Evolutionary conservation across 306 rosid species (phyloP).

Genomic region (Abrus precatorius): DNA sequence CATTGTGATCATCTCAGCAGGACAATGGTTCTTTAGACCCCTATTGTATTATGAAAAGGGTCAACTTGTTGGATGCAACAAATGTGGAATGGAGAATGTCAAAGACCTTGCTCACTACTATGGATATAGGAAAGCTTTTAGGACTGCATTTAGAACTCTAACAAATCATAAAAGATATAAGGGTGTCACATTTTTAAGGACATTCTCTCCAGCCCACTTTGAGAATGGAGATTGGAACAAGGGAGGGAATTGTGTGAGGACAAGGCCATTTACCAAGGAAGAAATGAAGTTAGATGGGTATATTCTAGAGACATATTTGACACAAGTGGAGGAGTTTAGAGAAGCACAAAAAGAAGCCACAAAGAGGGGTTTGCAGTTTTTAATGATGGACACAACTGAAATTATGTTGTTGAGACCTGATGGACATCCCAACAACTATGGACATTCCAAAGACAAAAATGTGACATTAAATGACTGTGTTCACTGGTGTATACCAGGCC

Average conservation of each 20-base stretch:
- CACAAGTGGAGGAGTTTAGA: constrained; percentile 69
- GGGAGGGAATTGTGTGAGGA: constrained; percentile 87
- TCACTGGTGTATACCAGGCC: constrained; percentile 98
- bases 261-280: constrained; percentile 64
- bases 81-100: constrained; percentile 59
- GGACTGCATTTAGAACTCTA: constrained; percentile 66
- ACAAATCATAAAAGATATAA: constrained; percentile 54
- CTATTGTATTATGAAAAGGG: constrained; percentile 63
- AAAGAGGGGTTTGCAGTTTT: constrained; percentile 63
- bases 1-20: constrained; percentile 81
- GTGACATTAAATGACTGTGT: constrained; percentile 77
- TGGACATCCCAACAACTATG: constrained; percentile 85
- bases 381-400: constrained; percentile 72
- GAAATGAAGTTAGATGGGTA: constrained; percentile 54
- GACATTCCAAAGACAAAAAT: constrained; percentile 60
- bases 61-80: constrained; percentile 67
- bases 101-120: constrained; percentile 51
- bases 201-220: constrained; percentile 89
- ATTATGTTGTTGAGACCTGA: constrained; percentile 86
- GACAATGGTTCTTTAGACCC: constrained; percentile 93
- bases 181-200: constrained; percentile 82
- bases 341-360: constrained; percentile 60
- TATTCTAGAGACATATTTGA: constrained; percentile 52
- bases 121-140: constrained; percentile 74
- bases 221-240: constrained; percentile 89